A percentile compares a stretch with the other conserved stretches of the same genome.
Evolutionary conservation across 1,139 yeast genomes (phyloP).

Genomic region (Candida sanyaensis): DNA sequence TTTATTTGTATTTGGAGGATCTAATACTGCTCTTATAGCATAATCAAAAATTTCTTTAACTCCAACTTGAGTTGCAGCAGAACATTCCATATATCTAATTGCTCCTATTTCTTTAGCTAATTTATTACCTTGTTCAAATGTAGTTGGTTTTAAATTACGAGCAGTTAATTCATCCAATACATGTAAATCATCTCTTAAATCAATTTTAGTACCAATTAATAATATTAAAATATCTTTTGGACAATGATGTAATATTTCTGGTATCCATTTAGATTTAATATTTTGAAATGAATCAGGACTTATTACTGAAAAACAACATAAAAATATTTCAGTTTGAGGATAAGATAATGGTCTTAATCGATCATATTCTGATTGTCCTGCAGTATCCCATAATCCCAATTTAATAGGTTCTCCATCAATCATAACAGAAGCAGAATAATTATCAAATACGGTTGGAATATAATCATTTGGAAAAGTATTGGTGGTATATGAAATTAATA

Average conservation of each 20-base stretch:
- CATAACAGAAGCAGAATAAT: constrained; percentile 97
- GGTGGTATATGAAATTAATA: constrained; percentile 86
- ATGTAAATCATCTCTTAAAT: constrained; percentile 80
- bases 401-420: constrained; percentile 98
- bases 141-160: constrained; percentile 62
- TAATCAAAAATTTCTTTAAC: constrained; percentile 80
- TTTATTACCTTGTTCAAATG: constrained; percentile 61
- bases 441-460: constrained; percentile 91
- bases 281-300: constrained; percentile 98
- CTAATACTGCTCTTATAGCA: constrained; percentile 72
- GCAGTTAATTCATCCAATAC: constrained; percentile 71
- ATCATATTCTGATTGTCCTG: constrained; percentile 99
- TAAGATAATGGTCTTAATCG: constrained; percentile 94
- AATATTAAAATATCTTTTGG: constrained; percentile 78
- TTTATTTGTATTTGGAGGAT: constrained; percentile 43
- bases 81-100: constrained; percentile 79
- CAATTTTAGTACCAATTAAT: constrained; percentile 84
- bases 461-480: constrained; percentile 87
- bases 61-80: constrained; percentile 91
- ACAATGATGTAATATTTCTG: constrained; percentile 97
- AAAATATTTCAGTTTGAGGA: constrained; percentile 95
- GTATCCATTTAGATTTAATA: constrained; percentile 97
- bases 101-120: constrained; percentile 76
- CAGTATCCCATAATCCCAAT: constrained; percentile 93
- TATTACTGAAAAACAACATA: constrained; percentile 92